These are phyloP conservation scores for Bonia amplexicaulis DNA, from an alignment of 176 grass and related monocot species.

Conservation along the genomic window DNA sequence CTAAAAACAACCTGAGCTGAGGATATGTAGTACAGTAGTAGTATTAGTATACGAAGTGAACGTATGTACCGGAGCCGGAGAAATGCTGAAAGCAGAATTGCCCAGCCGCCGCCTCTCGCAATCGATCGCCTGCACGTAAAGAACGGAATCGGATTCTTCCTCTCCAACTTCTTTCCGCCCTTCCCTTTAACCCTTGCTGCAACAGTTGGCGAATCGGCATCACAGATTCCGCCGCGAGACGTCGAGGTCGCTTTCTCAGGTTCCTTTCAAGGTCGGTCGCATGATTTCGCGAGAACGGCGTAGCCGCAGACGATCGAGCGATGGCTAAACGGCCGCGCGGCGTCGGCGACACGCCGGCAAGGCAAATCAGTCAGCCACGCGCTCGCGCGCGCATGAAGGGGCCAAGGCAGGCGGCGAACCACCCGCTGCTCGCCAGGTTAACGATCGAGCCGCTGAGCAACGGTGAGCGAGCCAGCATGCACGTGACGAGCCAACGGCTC, in stretches of 20 bases:
- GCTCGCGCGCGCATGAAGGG: neutral
- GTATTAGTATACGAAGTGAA: neutral
- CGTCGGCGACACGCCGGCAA: neutral
- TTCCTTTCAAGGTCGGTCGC: neutral
- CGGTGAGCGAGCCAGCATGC: neutral
- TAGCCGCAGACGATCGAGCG: neutral
- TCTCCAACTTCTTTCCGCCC: neutral
- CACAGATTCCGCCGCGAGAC: neutral
- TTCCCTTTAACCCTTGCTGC: neutral
- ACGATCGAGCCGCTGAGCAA: neutral
- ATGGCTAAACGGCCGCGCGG: neutral
- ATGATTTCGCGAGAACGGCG: neutral
- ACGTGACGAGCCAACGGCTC: neutral
- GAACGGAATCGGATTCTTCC: neutral
- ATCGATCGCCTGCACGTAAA: neutral
- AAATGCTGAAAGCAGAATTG: neutral
- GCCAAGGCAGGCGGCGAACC: neutral
- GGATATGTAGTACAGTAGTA: no score
- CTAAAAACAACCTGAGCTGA: neutral
- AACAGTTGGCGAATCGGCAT: neutral
- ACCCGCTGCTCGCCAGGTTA: neutral
- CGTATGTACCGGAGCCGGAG: neutral
- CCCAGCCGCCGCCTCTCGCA: neutral
- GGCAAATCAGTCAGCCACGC: neutral
- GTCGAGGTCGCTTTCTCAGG: neutral